phyloP scores from a whole-genome alignment of 2,329 filamentous ascomycete genomes.

The Trichoderma sp. region DNA sequence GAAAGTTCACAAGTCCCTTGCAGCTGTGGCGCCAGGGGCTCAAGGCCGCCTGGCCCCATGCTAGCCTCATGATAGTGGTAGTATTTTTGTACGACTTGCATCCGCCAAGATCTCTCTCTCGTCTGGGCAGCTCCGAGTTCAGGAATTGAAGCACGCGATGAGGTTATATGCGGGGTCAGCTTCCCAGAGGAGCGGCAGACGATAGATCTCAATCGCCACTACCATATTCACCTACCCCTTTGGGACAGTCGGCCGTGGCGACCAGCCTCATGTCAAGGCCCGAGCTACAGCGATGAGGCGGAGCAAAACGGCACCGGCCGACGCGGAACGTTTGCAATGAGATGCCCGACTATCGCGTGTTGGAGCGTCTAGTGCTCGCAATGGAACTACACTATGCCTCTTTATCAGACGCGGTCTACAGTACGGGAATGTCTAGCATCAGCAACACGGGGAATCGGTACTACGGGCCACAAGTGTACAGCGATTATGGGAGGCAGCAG shows the following conservation, averaged over 20 bases:
- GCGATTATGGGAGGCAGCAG: neutral
- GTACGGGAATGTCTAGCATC: neutral
- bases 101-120: neutral
- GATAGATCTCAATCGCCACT: conserved; percentile 10
- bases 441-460: neutral
- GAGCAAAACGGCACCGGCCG: neutral
- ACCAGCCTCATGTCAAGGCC: neutral
- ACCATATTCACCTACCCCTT: conserved; percentile 6
- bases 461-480: neutral
- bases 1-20: neutral
- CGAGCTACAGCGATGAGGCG: neutral
- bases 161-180: neutral
- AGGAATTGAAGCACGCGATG: conserved; percentile 8
- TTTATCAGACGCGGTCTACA: neutral
- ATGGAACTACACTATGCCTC: neutral
- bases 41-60: neutral
- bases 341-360: neutral
- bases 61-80: conserved; percentile 6
- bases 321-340: neutral
- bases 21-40: conserved; percentile 6
- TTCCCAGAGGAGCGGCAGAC: neutral
- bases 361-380: neutral
- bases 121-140: neutral
- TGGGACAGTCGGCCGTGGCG: conserved; percentile 5
- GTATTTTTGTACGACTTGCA: neutral